A percentile compares a stretch with the other conserved stretches of the same genome.
Conservation (phyloP, 2,329 filamentous ascomycete genomes). For the Diaporthe ampelina region DNA sequence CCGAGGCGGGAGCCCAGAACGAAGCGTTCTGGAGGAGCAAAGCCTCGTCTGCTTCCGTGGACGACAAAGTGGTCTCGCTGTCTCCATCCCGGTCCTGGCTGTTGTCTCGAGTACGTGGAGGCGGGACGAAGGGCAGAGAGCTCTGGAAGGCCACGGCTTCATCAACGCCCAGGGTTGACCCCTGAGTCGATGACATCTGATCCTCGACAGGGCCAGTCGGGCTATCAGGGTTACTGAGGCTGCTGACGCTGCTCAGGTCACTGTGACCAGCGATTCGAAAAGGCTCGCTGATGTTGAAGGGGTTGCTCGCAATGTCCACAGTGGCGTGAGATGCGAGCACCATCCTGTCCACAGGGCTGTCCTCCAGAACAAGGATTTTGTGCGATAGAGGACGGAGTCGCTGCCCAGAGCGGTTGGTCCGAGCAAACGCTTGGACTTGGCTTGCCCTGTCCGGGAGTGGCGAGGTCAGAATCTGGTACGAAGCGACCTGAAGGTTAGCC, state of each 20-base stretch:
- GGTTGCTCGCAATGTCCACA: neutral
- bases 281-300: neutral
- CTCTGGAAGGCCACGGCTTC: neutral
- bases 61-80: neutral
- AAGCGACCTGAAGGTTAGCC: slow-evolving; percentile 35
- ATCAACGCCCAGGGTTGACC: neutral
- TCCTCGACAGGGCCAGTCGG: neutral
- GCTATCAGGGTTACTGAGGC: neutral
- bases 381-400: neutral
- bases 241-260: neutral
- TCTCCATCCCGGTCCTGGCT: too few relatives aligned
- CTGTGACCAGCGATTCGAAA: neutral
- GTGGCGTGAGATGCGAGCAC: slow-evolving; percentile 1
- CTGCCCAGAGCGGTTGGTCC: slow-evolving; percentile 35
- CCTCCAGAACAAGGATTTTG: slow-evolving; percentile 22
- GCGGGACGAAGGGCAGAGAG: neutral
- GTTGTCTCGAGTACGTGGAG: accelerated
- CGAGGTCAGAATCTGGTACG: slow-evolving; percentile 38
- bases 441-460: slow-evolving; percentile 10
- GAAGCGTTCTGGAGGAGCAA: neutral
- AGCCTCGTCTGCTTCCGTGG: neutral
- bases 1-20: neutral
- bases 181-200: neutral
- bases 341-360: neutral
- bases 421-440: slow-evolving; percentile 28